A percentile compares a stretch with the other conserved stretches of the same genome.
Conservation (phyloP, 2,329 filamentous ascomycete species). For the Polychaeton citri region DNA sequence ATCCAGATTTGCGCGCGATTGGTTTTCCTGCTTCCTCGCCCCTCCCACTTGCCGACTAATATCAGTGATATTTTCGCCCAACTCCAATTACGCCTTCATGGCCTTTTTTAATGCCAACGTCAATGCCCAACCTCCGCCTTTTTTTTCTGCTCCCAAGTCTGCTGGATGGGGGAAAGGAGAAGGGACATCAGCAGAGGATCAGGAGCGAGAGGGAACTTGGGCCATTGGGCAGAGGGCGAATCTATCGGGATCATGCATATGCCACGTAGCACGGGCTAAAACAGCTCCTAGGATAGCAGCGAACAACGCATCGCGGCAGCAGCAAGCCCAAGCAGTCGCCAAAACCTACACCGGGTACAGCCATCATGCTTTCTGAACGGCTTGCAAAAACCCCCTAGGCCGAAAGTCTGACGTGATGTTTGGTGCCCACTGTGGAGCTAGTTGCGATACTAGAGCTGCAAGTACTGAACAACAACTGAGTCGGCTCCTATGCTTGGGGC, state of each 20-base stretch:
- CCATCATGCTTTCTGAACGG: neutral
- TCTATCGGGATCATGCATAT: neutral
- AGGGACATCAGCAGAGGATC: neutral
- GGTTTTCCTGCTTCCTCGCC: no score
- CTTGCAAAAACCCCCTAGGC: neutral
- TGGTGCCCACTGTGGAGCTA: neutral
- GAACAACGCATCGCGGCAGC: neutral
- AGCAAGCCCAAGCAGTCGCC: neutral
- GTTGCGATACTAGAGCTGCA: neutral
- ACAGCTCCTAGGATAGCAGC: neutral
- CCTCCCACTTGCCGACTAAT: neutral
- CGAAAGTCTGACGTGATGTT: neutral
- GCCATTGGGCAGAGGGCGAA: neutral
- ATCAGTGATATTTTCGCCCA: neutral
- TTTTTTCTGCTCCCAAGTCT: neutral
- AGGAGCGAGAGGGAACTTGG: neutral
- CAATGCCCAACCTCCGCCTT: neutral
- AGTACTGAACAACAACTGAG: neutral
- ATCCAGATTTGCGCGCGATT: neutral
- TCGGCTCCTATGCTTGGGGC: neutral
- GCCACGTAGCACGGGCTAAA: constrained; percentile 1
- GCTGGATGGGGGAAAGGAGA: neutral
- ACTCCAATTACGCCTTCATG: neutral
- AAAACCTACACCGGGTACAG: neutral
- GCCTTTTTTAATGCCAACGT: neutral